These are phyloP conservation scores for Camellia oleifera DNA, from an alignment of 179 eudicot genomes.

Conservation along the genomic window DNA sequence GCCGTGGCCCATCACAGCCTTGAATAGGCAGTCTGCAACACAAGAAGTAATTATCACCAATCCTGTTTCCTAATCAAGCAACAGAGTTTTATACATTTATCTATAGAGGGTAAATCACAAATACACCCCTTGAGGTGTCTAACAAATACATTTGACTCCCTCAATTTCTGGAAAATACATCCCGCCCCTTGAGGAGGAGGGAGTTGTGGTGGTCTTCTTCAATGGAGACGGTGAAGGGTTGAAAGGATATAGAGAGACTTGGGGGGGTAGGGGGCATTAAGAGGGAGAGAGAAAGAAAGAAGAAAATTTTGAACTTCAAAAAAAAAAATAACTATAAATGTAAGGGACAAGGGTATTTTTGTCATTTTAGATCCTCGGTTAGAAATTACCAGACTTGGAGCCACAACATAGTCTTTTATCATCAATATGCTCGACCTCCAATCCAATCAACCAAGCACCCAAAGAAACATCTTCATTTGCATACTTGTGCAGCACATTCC, in stretches of 20 bases:
- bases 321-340: background rate
- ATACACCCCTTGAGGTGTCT: too few relatives aligned
- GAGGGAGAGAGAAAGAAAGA: too few relatives aligned
- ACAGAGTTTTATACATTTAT: too few relatives aligned
- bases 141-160: too few relatives aligned
- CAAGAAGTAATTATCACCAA: background rate
- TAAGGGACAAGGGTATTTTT: background rate
- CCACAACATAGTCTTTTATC: constrained; percentile 19
- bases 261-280: too few relatives aligned
- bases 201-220: too few relatives aligned
- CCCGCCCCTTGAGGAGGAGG: too few relatives aligned
- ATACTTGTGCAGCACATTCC: constrained; percentile 34
- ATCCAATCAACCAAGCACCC: constrained; percentile 22
- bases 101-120: too few relatives aligned
- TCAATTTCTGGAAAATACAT: too few relatives aligned
- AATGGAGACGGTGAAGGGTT: too few relatives aligned
- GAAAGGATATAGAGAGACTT: too few relatives aligned
- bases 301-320: background rate
- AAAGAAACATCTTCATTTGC: constrained; percentile 28
- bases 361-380: too few relatives aligned
- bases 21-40: constrained; percentile 13
- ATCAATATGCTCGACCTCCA: constrained; percentile 19
- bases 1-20: constrained; percentile 8
- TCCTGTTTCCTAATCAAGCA: background rate
- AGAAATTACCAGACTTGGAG: constrained; percentile 6